A percentile compares a stretch with the other conserved stretches of the same genome.
These are phyloP conservation scores for Dioscorea dumetorum DNA, from an alignment of 106 monocot species.

Conservation along the genomic window DNA sequence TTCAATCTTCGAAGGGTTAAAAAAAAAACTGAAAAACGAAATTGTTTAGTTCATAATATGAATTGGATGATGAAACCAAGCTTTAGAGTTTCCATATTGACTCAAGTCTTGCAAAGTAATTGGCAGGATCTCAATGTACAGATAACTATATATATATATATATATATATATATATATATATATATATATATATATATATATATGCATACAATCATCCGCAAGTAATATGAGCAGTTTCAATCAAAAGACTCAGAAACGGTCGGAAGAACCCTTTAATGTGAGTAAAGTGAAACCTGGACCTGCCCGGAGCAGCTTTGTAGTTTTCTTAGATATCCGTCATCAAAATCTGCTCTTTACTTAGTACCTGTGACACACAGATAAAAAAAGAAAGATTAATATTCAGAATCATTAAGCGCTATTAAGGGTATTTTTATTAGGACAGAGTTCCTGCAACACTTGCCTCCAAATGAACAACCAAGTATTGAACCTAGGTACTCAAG, in stretches of 20 bases:
- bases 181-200: too few species aligned
- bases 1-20: too few species aligned
- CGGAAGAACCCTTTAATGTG: neutral
- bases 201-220: neutral
- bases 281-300: constrained; percentile 56
- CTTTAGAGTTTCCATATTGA: too few species aligned
- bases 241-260: neutral
- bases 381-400: neutral
- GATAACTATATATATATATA: neutral
- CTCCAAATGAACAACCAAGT: neutral
- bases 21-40: too few species aligned
- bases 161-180: too few species aligned
- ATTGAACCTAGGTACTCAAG: neutral
- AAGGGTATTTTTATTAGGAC: too few species aligned
- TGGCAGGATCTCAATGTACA: neutral
- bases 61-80: too few species aligned
- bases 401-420: neutral
- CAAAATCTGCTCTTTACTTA: constrained; percentile 91
- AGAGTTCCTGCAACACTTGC: neutral
- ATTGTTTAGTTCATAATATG: too few species aligned
- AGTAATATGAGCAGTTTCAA: neutral
- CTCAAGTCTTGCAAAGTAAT: neutral
- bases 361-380: constrained; percentile 53
- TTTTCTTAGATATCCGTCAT: constrained; percentile 70
- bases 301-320: constrained; percentile 56